Evolutionary conservation across 805 yeast species (phyloP), one percentile per base, ranked within the genome.

Genomic region (Kodamaea fukazawae): DNA sequence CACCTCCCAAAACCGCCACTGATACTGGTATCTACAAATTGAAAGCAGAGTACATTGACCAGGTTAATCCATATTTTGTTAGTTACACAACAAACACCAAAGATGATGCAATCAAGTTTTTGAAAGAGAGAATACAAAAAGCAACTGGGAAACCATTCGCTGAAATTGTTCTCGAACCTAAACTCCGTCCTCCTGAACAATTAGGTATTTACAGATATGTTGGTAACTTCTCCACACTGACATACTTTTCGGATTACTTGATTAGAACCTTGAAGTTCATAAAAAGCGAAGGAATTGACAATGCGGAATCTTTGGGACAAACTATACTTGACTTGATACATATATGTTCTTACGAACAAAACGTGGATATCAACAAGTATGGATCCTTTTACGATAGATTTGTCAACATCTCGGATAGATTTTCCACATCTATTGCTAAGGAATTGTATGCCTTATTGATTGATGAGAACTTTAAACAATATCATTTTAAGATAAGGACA

Each of bases 1-100:
- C 59, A 4, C 55, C 62, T 10, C 73, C 73, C 3, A 56, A 49
- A 29, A 49, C 58, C 2, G 37, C 61, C 4, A 69, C 60, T 30
- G 73, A 67, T 40, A 50, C 61, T 7, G 73, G 73, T 0, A 47
- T 57, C 2, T 67, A 67, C 42, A 42, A 54, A 26, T 53, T 70
- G 34, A 69, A 67, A 40, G 71, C 68, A 5, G 55, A 59, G 29
- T 66, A 51, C 36, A 51, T 57, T 29, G 58, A 55, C 11, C 53
- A 59, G 27, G 49, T 69, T 4, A 68, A 71, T 43, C 96, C 97
- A 0, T 90, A 78, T 53, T 91, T 83, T 55, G 71, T 86, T 43
- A 89, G 88, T 50, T 84, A 83, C 50, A 69, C 84, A 0, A 65
- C 91, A 0, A 88, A 88, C 49, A 81, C 79, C 38, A 76, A 91